Evolutionary conservation across 169 alveolate species (phyloP), one percentile per base, ranked within the genome.

Genomic region (Plasmodium yoelii): DNA sequence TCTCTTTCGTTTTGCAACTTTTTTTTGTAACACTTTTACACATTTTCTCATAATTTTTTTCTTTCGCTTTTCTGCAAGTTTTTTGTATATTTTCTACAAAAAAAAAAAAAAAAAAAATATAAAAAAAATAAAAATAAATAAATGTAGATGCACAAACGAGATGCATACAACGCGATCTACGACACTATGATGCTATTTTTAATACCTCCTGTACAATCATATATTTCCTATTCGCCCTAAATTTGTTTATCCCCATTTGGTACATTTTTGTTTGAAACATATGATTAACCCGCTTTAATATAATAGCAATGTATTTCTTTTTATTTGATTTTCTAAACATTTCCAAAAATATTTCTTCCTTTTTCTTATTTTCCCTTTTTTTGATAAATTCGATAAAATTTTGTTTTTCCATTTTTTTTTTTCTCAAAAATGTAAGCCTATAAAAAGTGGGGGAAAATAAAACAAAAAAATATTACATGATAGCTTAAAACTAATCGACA

Each of bases 341-440:
- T 10, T 75, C 55, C 22, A 61, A 75, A 34, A 75, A 75, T 15
- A 75, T 47, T 18, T 64, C 51, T 8, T 44, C 73, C 19, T 75
- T 75, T 9, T 61, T 51, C 49, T 67, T 61, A 55, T 75, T 63
- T 55, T 49, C 88, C 24, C 74, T 47, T 39, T 47, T 65, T 75
- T 55, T 63, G 13, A 13, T 24, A 44, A 75, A 19, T 28, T 28
- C 28, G 12, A n/a, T 49, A 18, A 55, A 15, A 15, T n/a, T 75
- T 9, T 75, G 46, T 44, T 74, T 61, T 39, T 60, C 88, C 9
- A 15, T 64, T 2, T 75, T 75, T 34, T 39, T 64, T 44, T 47
- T 61, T 51, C 19, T 46, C 15, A 47, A 24, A 46, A 63, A 63
- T 15, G 34, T 0, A 42, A 13, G 13, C 88, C 88, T 75, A 47